Evolutionary conservation across 257 asterid genomes (phyloP).

Genomic region (Rubia yunnanensis): DNA sequence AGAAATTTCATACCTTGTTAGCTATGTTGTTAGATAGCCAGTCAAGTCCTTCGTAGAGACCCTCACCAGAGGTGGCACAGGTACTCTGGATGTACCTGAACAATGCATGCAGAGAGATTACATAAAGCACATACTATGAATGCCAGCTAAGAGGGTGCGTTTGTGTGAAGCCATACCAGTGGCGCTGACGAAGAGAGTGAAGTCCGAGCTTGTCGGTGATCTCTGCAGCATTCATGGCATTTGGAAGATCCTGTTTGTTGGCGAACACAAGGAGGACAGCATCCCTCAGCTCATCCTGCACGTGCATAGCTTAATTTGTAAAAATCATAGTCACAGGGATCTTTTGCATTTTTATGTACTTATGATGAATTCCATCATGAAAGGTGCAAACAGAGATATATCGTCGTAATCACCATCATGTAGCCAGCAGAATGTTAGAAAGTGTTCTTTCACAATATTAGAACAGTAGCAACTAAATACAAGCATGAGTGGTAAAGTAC

Average conservation of each 20-base stretch:
- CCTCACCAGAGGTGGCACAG: slow-evolving; percentile 69
- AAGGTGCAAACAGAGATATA: not conserved
- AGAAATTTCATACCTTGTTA: slow-evolving; percentile 32
- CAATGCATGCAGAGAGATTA: not conserved
- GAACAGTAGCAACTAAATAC: not conserved
- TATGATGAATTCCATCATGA: not conserved
- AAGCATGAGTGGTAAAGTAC: not conserved
- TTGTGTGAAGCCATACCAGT: slow-evolving; percentile 27
- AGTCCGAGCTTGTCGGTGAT: slow-evolving; percentile 70
- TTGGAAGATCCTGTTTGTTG: slow-evolving; percentile 67
- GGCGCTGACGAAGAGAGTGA: slow-evolving; percentile 66
- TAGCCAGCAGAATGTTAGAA: not conserved
- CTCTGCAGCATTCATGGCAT: slow-evolving; percentile 72
- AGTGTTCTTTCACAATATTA: not conserved
- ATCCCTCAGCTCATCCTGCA: slow-evolving; percentile 56
- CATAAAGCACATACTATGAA: not conserved
- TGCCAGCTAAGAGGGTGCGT: not conserved
- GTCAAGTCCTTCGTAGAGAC: slow-evolving; percentile 60
- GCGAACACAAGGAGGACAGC: slow-evolving; percentile 68
- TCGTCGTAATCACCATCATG: too few species aligned
- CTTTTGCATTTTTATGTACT: not conserved
- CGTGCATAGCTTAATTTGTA: not conserved
- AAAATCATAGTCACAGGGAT: not conserved
- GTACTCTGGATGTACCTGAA: slow-evolving; percentile 69
- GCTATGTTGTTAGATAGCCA: slow-evolving; percentile 76